These are phyloP conservation scores for Podaxis rugospora DNA, from an alignment of 768 basidiomycete species.

Conservation along the genomic window DNA sequence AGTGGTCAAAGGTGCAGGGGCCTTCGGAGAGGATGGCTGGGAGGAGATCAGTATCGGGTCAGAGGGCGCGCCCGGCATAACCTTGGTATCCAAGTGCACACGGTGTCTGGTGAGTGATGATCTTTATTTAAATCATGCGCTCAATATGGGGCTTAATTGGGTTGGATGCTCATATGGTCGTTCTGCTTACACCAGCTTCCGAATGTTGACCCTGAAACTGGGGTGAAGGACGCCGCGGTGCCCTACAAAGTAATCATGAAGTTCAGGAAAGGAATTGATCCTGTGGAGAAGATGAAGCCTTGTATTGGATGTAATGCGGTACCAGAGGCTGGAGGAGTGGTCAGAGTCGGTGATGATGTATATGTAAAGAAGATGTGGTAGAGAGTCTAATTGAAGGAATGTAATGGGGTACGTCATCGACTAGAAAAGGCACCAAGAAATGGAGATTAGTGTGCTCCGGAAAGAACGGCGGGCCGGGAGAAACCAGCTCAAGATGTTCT, in stretches of 20 bases:
- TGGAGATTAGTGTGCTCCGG: not conserved
- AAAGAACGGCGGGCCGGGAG: not conserved
- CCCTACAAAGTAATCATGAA: slow-evolving; percentile 75
- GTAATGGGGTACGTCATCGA: not conserved
- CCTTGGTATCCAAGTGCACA: slow-evolving; percentile 63
- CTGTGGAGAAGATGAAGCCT: slow-evolving; percentile 39
- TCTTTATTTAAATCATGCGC: not conserved
- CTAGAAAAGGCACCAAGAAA: not conserved
- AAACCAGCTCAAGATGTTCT: not conserved
- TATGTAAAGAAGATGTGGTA: slow-evolving; percentile 37
- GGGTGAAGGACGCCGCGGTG: slow-evolving; percentile 64
- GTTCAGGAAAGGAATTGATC: slow-evolving; percentile 60
- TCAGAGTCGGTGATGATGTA: slow-evolving; percentile 61
- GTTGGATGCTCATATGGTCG: not conserved
- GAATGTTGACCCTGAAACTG: slow-evolving; percentile 64
- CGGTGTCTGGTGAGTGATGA: slow-evolving; percentile 60
- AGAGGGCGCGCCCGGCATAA: slow-evolving; percentile 36
- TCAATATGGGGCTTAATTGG: not conserved
- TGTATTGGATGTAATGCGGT: slow-evolving; percentile 70
- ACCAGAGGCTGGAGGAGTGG: slow-evolving; percentile 41
- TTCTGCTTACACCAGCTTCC: slow-evolving; percentile 46
- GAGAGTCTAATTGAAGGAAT: not conserved
- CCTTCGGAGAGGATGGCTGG: slow-evolving; percentile 73
- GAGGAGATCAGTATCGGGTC: slow-evolving; percentile 54
- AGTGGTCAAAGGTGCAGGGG: slow-evolving; percentile 58